A percentile compares a stretch with the other conserved stretches of the same genome.
phyloP scores from a whole-genome alignment of 306 rosid species.

The Quercus alba region DNA sequence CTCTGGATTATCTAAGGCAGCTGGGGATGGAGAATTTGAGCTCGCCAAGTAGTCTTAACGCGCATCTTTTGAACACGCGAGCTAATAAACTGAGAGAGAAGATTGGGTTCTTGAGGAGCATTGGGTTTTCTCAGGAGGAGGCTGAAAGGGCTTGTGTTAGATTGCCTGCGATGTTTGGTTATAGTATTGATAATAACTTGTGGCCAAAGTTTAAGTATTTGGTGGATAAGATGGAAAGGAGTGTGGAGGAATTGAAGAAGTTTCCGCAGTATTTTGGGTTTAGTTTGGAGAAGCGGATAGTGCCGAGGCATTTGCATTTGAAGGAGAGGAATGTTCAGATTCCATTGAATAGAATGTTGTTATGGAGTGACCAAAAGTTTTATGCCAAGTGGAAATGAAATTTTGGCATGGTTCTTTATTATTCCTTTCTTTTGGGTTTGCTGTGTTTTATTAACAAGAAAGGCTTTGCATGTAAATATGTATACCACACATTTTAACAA shows the following conservation, averaged over 20 bases:
- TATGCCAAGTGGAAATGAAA: slow-evolving; percentile 49
- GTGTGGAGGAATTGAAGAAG: slow-evolving; percentile 55
- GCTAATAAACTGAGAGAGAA: slow-evolving; percentile 54
- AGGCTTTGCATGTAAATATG: not conserved
- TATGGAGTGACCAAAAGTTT: slow-evolving; percentile 66
- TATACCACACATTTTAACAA: too few relatives aligned
- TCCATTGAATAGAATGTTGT: slow-evolving; percentile 65
- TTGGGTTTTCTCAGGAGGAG: slow-evolving; percentile 55
- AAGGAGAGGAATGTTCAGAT: slow-evolving; percentile 48
- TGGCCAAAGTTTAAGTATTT: slow-evolving; percentile 58
- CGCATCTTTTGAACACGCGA: slow-evolving; percentile 69
- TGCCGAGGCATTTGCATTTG: slow-evolving; percentile 73
- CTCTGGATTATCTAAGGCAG: slow-evolving; percentile 45
- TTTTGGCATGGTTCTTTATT: not conserved
- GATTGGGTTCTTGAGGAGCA: slow-evolving; percentile 41
- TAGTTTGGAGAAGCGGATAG: slow-evolving; percentile 61
- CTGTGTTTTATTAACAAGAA: not conserved
- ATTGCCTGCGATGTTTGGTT: slow-evolving; percentile 77
- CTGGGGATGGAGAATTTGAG: slow-evolving; percentile 44
- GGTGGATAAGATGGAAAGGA: slow-evolving; percentile 65
- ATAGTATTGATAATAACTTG: slow-evolving; percentile 54
- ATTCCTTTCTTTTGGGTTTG: not conserved
- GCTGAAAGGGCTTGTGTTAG: slow-evolving; percentile 40
- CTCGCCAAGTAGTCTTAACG: slow-evolving; percentile 46
- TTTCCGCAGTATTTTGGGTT: slow-evolving; percentile 85